A percentile compares a stretch with the other conserved stretches of the same genome.
These are phyloP conservation scores for Acanthamoeba quina DNA, from an alignment of 208 protist genomes.

Conservation along the genomic window DNA sequence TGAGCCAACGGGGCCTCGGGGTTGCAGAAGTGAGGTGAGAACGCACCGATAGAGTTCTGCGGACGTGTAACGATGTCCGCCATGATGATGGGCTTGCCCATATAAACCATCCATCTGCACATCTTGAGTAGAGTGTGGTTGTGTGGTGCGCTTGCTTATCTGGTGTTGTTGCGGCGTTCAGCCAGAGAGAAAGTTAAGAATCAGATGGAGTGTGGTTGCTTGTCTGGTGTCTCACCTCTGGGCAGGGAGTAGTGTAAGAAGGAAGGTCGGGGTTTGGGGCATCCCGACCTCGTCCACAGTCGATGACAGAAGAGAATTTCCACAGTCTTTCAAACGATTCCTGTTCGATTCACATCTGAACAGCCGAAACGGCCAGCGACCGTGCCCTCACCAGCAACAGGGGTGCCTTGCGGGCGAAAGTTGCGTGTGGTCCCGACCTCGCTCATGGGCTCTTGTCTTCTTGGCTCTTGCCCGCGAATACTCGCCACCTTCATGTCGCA, in stretches of 20 bases:
- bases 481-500: not conserved
- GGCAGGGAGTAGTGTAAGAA: not conserved
- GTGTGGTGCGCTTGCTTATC: not conserved
- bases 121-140: not conserved
- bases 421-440: not conserved
- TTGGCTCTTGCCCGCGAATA: not conserved
- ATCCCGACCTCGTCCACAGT: not conserved
- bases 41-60: conserved; percentile 49
- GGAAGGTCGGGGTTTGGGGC: not conserved
- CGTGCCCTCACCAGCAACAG: not conserved
- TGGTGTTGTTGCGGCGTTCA: too few relatives aligned
- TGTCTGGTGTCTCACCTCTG: not conserved
- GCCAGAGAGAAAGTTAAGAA: too few relatives aligned
- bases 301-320: conserved; percentile 56
- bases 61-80: conserved; percentile 64
- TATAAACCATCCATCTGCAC: conserved; percentile 71
- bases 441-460: not conserved
- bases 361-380: not conserved
- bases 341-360: not conserved
- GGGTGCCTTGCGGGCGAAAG: not conserved
- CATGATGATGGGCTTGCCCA: conserved; percentile 66
- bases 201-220: not conserved
- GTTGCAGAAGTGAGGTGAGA: not conserved
- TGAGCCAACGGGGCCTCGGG: not conserved
- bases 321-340: conserved; percentile 42